phyloP scores from a whole-genome alignment of 495 filamentous ascomycete genomes.

The Penicillium malachiteum region DNA sequence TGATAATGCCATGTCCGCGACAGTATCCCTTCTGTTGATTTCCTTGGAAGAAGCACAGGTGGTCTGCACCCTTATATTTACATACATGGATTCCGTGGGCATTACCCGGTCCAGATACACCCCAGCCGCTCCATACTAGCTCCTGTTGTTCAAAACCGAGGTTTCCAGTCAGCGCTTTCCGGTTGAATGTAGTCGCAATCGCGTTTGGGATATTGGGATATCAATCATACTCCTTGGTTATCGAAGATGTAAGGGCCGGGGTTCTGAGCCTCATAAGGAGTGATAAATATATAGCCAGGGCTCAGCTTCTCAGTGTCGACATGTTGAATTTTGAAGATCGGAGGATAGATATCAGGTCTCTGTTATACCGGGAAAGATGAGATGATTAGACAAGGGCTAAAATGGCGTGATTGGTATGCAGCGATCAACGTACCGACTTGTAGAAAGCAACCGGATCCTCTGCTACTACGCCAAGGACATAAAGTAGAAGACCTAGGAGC shows the following conservation, averaged over 20 bases:
- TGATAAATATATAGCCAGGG: slow-evolving; percentile 45
- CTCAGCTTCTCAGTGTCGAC: slow-evolving; percentile 30
- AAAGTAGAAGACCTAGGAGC: slow-evolving; percentile 16
- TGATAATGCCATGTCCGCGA: slow-evolving; percentile 53
- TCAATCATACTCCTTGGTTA: slow-evolving; percentile 38
- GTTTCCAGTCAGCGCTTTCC: slow-evolving; percentile 9
- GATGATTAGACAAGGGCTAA: background rate
- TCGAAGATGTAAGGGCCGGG: slow-evolving; percentile 48
- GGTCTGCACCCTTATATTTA: slow-evolving; percentile 46
- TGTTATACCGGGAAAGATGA: slow-evolving; percentile 4
- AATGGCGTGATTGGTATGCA: slow-evolving; percentile 6
- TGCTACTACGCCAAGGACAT: slow-evolving; percentile 10
- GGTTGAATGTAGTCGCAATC: too few relatives aligned
- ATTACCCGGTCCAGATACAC: slow-evolving; percentile 40
- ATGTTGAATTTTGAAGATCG: slow-evolving; percentile 30
- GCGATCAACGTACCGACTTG: slow-evolving; percentile 25
- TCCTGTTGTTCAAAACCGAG: slow-evolving; percentile 24
- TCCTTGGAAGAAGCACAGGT: slow-evolving; percentile 55
- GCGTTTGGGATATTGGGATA: background rate
- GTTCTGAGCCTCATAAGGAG: slow-evolving; percentile 41
- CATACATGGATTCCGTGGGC: slow-evolving; percentile 47
- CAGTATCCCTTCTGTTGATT: slow-evolving; percentile 54
- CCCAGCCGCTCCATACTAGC: slow-evolving; percentile 49
- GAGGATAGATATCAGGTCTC: slow-evolving; percentile 45
- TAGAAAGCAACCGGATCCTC: slow-evolving; percentile 21